phyloP scores from a whole-genome alignment of 2,329 filamentous ascomycete species.

The Huntiella moniliformis region DNA sequence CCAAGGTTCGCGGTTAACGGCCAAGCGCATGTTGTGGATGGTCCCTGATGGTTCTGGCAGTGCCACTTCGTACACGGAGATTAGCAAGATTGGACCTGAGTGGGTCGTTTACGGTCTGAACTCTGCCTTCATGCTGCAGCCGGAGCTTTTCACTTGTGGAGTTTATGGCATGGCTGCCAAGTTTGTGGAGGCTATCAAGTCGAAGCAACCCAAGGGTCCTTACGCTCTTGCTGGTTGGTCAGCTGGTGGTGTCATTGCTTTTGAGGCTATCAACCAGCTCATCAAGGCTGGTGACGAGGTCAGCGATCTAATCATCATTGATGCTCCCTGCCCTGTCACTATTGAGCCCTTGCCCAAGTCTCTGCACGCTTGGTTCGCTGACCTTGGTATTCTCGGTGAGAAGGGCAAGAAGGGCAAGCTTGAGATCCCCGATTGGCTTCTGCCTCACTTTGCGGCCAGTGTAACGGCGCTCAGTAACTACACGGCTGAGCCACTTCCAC shows the following conservation, averaged over 20 bases:
- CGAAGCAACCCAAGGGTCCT: constrained; percentile 48
- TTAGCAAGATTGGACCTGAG: constrained; percentile 21
- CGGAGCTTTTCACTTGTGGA: constrained; percentile 36
- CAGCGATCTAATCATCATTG: constrained; percentile 43
- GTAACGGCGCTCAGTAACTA: constrained; percentile 52
- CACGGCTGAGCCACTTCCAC: constrained; percentile 42
- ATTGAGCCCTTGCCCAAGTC: constrained; percentile 44
- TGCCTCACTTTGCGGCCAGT: constrained; percentile 52
- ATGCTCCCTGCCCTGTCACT: constrained; percentile 46
- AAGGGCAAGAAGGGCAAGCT: constrained; percentile 25
- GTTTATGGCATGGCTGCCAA: constrained; percentile 35
- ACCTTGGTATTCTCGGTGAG: constrained; percentile 51
- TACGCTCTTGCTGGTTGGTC: constrained; percentile 57
- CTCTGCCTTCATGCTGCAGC: constrained; percentile 45
- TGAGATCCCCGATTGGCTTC: constrained; percentile 48
- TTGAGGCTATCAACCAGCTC: constrained; percentile 44
- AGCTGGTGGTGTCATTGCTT: constrained; percentile 57
- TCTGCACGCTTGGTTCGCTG: constrained; percentile 54
- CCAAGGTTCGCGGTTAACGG: constrained; percentile 31
- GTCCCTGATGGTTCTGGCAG: constrained; percentile 37
- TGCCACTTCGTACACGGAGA: constrained; percentile 42
- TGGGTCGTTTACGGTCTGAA: constrained; percentile 35
- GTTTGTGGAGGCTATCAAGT: constrained; percentile 44
- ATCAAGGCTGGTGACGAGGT: constrained; percentile 37
- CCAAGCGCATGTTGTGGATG: constrained; percentile 32